A percentile compares a stretch with the other conserved stretches of the same genome.
These are phyloP conservation scores for Tuber borchii DNA, from an alignment of 495 filamentous ascomycete genomes.

Conservation along the genomic window DNA sequence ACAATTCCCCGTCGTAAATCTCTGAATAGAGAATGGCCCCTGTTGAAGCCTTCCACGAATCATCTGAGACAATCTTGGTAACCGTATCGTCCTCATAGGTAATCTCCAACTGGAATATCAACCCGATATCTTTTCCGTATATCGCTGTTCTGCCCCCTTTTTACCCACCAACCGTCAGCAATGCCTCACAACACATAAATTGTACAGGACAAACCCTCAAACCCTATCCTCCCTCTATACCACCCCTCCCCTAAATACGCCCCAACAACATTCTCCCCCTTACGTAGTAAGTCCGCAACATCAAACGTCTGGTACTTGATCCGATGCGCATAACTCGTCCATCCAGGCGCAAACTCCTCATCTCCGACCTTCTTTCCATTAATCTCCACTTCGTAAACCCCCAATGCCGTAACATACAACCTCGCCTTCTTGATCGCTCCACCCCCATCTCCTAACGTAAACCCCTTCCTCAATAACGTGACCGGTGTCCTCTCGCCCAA, in stretches of 20 bases:
- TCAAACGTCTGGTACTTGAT: conserved; percentile 52
- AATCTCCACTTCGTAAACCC: conserved; percentile 50
- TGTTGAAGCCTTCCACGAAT: conserved; percentile 45
- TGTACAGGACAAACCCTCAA: conserved; percentile 6
- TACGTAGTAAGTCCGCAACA: conserved; percentile 44
- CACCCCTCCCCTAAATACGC: conserved; percentile 53
- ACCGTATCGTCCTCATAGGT: conserved; percentile 34
- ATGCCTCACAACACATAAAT: not conserved
- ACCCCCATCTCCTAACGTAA: not conserved
- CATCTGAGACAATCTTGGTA: conserved; percentile 44
- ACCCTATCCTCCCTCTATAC: conserved; percentile 51
- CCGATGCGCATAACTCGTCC: conserved; percentile 51
- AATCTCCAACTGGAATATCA: conserved; percentile 48
- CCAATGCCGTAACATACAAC: conserved; percentile 51
- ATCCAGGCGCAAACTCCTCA: conserved; percentile 49
- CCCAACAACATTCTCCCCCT: conserved; percentile 47
- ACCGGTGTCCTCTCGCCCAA: not conserved
- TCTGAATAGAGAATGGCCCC: conserved; percentile 48
- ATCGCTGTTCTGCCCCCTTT: conserved; percentile 42
- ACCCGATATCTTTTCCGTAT: conserved; percentile 48
- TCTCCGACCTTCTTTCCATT: conserved; percentile 51
- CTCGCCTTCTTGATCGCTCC: conserved; percentile 32
- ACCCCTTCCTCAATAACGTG: not conserved
- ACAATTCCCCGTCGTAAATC: conserved; percentile 53
- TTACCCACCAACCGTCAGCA: not conserved